Conservation (phyloP, 2,329 filamentous ascomycete species). For the Diaporthe sp. region DNA sequence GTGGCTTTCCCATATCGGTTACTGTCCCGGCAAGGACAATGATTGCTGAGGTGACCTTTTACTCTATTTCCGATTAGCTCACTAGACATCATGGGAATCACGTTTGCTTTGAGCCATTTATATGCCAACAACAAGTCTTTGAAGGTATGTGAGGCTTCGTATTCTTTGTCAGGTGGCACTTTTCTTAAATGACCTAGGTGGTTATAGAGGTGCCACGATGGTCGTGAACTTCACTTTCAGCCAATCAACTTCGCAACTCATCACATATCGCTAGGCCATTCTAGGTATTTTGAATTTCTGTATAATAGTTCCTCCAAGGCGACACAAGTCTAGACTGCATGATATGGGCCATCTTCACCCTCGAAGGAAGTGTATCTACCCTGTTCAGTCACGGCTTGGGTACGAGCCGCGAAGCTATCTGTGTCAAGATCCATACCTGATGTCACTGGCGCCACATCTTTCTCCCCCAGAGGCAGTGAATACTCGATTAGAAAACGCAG, state of each 20-base stretch:
- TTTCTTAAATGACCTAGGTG: not conserved
- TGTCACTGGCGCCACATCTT: not conserved
- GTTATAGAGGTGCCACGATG: not conserved
- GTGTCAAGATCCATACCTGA: constrained; percentile 11
- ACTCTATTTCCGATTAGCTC: constrained; percentile 43
- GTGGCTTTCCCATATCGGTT: constrained; percentile 67
- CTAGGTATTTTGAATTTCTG: not conserved
- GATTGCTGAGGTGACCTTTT: constrained; percentile 59
- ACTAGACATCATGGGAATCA: not conserved
- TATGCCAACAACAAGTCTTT: not conserved
- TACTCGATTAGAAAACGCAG: constrained; percentile 9
- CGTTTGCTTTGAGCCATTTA: not conserved
- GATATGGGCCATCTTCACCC: not conserved
- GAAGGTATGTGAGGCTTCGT: not conserved
- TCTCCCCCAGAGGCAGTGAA: not conserved
- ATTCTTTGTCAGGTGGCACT: too few species aligned
- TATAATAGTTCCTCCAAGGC: not conserved
- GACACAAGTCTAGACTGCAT: not conserved
- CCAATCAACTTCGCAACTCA: not conserved
- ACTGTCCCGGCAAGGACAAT: constrained; percentile 66
- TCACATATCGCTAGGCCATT: not conserved
- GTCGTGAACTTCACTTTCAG: too few species aligned
- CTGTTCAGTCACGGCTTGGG: constrained; percentile 8
- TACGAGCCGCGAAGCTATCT: constrained; percentile 5
- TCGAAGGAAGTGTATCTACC: constrained; percentile 15